Conservation (phyloP, 2,329 filamentous ascomycete genomes). For the Botryosphaeria agaves region DNA sequence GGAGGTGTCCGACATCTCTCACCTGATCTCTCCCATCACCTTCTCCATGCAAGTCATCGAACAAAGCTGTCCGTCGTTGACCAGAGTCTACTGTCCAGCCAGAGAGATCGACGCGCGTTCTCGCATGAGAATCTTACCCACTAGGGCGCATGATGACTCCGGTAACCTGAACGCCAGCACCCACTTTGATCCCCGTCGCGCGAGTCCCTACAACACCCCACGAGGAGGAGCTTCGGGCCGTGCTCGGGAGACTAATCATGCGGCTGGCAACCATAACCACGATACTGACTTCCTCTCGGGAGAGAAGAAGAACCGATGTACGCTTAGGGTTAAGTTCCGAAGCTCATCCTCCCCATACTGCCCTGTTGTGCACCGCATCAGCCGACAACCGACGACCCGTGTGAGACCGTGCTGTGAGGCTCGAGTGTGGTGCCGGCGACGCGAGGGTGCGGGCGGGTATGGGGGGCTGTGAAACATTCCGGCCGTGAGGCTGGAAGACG, state of each 20-base stretch:
- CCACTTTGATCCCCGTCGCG: constrained; percentile 21
- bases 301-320: constrained; percentile 42
- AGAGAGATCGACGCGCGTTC: constrained; percentile 57
- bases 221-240: constrained; percentile 7
- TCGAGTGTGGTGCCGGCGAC: constrained; percentile 35
- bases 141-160: constrained; percentile 55
- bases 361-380: constrained; percentile 7
- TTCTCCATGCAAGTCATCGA: constrained; percentile 20
- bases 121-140: constrained; percentile 58
- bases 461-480: constrained; percentile 34
- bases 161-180: constrained; percentile 33
- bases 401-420: constrained; percentile 38
- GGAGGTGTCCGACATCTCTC: constrained; percentile 33
- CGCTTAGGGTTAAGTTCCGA: constrained; percentile 95
- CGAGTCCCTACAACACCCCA: not conserved
- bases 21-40: constrained; percentile 29
- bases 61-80: constrained; percentile 39
- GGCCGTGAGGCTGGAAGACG: constrained; percentile 37
- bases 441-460: constrained; percentile 6
- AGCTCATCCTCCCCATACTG: constrained; percentile 33
- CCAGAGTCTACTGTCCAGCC: constrained; percentile 58
- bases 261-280: constrained; percentile 46
- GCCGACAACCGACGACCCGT: constrained; percentile 21
- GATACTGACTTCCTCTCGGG: constrained; percentile 36
- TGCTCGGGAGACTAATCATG: constrained; percentile 41